phyloP scores from a whole-genome alignment of 192 early-diverging fungal species.

The Dispira simplex region DNA sequence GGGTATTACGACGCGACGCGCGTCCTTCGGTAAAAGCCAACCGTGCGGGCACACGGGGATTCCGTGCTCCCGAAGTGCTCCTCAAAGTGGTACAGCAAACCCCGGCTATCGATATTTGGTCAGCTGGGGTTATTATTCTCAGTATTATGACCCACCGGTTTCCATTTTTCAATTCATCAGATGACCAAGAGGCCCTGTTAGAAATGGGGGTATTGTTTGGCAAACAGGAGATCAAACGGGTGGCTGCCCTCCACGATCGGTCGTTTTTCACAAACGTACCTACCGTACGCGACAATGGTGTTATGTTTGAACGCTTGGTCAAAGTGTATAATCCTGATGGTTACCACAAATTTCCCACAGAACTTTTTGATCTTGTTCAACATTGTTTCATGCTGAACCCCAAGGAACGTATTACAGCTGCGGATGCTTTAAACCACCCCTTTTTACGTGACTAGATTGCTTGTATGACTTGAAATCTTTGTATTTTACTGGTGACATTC shows the following conservation, averaged over 20 bases:
- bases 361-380: constrained; percentile 42
- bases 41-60: constrained; percentile 84
- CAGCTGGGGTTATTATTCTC: constrained; percentile 74
- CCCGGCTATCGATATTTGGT: constrained; percentile 81
- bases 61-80: constrained; percentile 85
- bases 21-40: constrained; percentile 58
- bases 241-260: constrained; percentile 33
- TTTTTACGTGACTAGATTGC: constrained; percentile 27
- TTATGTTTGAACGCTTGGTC: constrained; percentile 25
- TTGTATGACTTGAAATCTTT: too few species aligned
- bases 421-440: constrained; percentile 59
- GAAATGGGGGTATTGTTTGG: constrained; percentile 78
- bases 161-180: constrained; percentile 80
- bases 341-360: constrained; percentile 19
- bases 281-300: constrained; percentile 25
- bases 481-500: too few species aligned
- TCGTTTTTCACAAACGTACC: constrained; percentile 27
- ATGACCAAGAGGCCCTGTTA: constrained; percentile 73
- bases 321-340: constrained; percentile 28
- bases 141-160: constrained; percentile 65
- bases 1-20: constrained; percentile 21
- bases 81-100: constrained; percentile 67
- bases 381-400: constrained; percentile 40
- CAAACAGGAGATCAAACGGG: constrained; percentile 48
- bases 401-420: constrained; percentile 48